A percentile compares a stretch with the other conserved stretches of the same genome.
Evolutionary conservation across 139 green algal species (phyloP).

Genomic region (Haematococcus sp.): DNA sequence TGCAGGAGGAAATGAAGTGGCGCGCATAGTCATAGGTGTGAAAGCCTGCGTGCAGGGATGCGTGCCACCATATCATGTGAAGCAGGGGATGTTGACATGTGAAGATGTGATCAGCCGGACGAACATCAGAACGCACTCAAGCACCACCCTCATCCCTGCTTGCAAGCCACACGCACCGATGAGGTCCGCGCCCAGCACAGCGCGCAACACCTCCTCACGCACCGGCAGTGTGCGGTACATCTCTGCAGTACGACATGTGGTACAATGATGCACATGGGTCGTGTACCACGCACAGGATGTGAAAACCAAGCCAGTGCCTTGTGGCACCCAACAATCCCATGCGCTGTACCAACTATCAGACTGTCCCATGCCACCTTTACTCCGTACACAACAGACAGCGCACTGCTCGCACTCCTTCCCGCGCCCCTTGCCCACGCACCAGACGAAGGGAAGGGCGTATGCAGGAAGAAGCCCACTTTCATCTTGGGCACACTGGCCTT

Average conservation of each 20-base stretch:
- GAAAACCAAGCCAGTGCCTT: too few relatives aligned
- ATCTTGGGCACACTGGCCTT: constrained; percentile 72
- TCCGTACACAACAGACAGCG: too few relatives aligned
- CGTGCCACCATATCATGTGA: not conserved
- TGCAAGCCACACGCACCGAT: constrained; percentile 46
- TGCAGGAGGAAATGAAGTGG: constrained; percentile 92
- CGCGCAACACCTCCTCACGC: constrained; percentile 83
- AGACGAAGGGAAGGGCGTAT: constrained; percentile 85
- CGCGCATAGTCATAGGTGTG: constrained; percentile 95
- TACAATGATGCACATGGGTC: too few relatives aligned
- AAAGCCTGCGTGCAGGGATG: constrained; percentile 45
- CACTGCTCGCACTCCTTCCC: not conserved
- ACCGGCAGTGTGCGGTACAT: constrained; percentile 71
- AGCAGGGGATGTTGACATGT: constrained; percentile 12
- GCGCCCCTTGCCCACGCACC: not conserved
- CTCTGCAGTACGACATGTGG: constrained; percentile 31
- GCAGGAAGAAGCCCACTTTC: constrained; percentile 89
- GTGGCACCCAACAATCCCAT: too few relatives aligned
- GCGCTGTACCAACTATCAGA: too few relatives aligned
- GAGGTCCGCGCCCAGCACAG: constrained; percentile 83
- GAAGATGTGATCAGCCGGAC: not conserved
- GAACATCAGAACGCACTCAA: not conserved
- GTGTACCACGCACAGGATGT: too few relatives aligned
- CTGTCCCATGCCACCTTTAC: too few relatives aligned
- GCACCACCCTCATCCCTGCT: too few relatives aligned